A percentile compares a stretch with the other conserved stretches of the same genome.
Evolutionary conservation across 2,329 filamentous ascomycete genomes (phyloP).

Genomic region (Mollisiaceae sp.): DNA sequence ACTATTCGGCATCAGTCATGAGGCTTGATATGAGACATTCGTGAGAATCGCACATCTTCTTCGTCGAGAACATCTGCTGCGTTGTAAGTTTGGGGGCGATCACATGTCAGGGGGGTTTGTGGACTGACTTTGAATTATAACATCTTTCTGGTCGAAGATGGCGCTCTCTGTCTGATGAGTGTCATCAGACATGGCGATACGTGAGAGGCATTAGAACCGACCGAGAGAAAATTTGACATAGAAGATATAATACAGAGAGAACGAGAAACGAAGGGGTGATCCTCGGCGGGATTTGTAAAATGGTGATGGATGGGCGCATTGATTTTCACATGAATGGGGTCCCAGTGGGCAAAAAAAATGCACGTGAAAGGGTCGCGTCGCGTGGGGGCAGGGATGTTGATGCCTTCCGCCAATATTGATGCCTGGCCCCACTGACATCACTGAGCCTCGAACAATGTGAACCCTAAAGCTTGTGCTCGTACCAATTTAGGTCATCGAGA

Average conservation of each 20-base stretch:
- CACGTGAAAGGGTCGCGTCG: constrained; percentile 6
- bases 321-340: constrained; percentile 8
- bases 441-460: background rate
- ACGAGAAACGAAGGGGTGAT: constrained; percentile 16
- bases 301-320: background rate
- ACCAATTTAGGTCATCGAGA: background rate
- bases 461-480: background rate
- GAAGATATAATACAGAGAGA: constrained; percentile 25
- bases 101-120: constrained; percentile 38
- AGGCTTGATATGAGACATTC: background rate
- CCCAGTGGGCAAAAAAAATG: background rate
- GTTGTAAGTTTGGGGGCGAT: constrained; percentile 30
- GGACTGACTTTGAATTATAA: constrained; percentile 38
- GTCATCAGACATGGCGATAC: constrained; percentile 41
- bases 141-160: constrained; percentile 35
- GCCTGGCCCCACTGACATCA: constrained; percentile 8
- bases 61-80: constrained; percentile 40
- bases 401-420: background rate
- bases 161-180: constrained; percentile 34
- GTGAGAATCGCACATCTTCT: constrained; percentile 41
- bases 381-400: background rate
- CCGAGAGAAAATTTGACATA: constrained; percentile 19
- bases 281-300: constrained; percentile 10
- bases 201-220: constrained; percentile 34
- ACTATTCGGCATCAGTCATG: constrained; percentile 32